Base-by-base conservation (phyloP, 2,329 filamentous ascomycete species). In the Xylariaceae sp. region DNA sequence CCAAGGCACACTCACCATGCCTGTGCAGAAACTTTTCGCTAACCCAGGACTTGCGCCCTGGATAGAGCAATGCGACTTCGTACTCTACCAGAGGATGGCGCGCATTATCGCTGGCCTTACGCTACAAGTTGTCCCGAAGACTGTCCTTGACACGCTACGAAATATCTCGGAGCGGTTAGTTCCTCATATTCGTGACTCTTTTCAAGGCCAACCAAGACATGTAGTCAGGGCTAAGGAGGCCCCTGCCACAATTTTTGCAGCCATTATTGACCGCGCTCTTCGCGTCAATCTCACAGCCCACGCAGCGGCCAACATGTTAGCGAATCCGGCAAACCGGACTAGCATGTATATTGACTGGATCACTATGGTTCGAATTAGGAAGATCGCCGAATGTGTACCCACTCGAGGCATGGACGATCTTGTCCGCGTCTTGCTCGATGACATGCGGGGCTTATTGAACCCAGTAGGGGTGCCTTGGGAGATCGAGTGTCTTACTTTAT, bases 11-110 rank as follows among this genome's bases (percentile, higher is more conserved):
- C 81, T 99, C 65, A 99, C 94, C 0, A 95, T 96, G 71, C 94
- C 94, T 4, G 92, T 97, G 2, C 91, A 96, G 70, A 96, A 95
- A 71, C 75, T 99, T 2, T 87, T 99, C 65, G 85, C 85, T 11
- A 84, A 95, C 65, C 84, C 87, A 2, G 85, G 85, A 53, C 76
- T 97, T 53, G 89, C 91, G 2, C 81, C 87, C 1, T 99, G 94
- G 94, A 95, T 99, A 58, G 89, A 94, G 68, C 88, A 95, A 69
- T 96, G 90, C 68, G 94, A 99, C 70, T 95, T 94, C 73, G 80
- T 92, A 35, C 88, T 96, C 74, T 99, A 99, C 69, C 91, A 97
- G 70, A 91, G 91, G 62, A 96, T 97, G 88, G 91, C 96, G 74
- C 86, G 87, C 51, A 95, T 96, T 58, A 84, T 97, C 41, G 88